Conservation (phyloP, 116 monocot genomes). For the Trichopus zeylanicus region DNA sequence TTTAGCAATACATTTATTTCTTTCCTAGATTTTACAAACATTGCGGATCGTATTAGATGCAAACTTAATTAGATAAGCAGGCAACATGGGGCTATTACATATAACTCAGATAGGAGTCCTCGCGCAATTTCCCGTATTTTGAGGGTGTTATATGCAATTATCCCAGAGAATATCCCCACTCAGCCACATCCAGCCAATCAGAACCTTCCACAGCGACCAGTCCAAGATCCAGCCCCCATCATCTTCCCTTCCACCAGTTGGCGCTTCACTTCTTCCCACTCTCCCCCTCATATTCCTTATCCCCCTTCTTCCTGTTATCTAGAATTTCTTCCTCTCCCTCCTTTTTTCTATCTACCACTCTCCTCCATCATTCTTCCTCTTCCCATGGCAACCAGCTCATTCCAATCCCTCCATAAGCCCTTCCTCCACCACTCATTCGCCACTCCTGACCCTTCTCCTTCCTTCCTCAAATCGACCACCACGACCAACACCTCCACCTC, state of each 20-base stretch:
- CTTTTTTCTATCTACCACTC: not conserved
- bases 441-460: not conserved
- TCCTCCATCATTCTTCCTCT: not conserved
- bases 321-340: not conserved
- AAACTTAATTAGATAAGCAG: too few relatives aligned
- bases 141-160: too few relatives aligned
- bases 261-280: not conserved
- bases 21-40: too few relatives aligned
- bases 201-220: slow-evolving; percentile 14
- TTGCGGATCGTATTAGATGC: too few relatives aligned
- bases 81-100: too few relatives aligned
- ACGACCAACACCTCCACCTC: slow-evolving; percentile 4
- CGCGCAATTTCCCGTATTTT: too few relatives aligned
- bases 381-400: slow-evolving; percentile 43
- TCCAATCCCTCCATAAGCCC: slow-evolving; percentile 44
- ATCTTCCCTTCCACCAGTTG: slow-evolving; percentile 1
- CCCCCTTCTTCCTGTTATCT: not conserved
- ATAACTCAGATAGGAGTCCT: too few relatives aligned
- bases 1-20: too few relatives aligned
- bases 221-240: not conserved
- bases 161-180: too few relatives aligned
- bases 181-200: slow-evolving; percentile 58
- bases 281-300: slow-evolving; percentile 10
- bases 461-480: slow-evolving; percentile 16
- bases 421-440: slow-evolving; percentile 18